Percentiles rank a stretch among this genome's conserved stretches.
Conservation (phyloP, 2,329 filamentous ascomycete species). For the Fusarium incarnatum region DNA sequence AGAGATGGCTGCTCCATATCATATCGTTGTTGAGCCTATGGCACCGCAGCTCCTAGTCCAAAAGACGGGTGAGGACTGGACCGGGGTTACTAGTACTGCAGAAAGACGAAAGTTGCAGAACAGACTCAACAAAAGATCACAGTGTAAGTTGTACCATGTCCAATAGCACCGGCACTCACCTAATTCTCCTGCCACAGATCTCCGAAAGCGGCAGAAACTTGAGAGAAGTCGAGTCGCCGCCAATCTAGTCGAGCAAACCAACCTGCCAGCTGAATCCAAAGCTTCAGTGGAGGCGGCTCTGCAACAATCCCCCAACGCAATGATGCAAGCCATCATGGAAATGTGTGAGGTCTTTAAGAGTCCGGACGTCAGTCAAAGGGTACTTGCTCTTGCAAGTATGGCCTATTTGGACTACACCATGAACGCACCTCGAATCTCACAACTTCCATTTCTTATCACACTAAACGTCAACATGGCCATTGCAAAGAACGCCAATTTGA, state of each 20-base stretch:
- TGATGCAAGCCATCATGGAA: constrained; percentile 2
- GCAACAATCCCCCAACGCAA: fast-evolving
- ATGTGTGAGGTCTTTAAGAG: constrained; percentile 10
- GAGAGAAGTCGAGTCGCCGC: neutral
- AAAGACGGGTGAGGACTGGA: constrained; percentile 21
- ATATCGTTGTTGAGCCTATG: constrained; percentile 22
- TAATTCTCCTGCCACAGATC: neutral
- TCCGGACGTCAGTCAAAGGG: neutral
- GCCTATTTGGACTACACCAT: constrained; percentile 20
- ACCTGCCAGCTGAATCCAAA: neutral
- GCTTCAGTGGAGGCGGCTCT: neutral
- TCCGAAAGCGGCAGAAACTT: constrained; percentile 3
- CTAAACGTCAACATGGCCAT: constrained; percentile 24
- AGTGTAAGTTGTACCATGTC: neutral
- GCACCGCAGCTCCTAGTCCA: constrained; percentile 8
- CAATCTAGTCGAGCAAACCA: neutral
- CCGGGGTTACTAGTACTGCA: constrained; percentile 13
- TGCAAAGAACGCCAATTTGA: neutral
- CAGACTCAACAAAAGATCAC: constrained; percentile 19
- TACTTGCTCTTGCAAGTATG: constrained; percentile 9
- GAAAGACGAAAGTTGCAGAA: constrained; percentile 27
- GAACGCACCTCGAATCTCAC: constrained; percentile 9
- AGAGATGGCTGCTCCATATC: neutral
- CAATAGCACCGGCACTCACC: fast-evolving
- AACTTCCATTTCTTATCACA: constrained; percentile 17